A percentile compares a stretch with the other conserved stretches of the same genome.
Evolutionary conservation across 176 grass and related monocot species (phyloP).

Genomic region (Dactylis glomerata): DNA sequence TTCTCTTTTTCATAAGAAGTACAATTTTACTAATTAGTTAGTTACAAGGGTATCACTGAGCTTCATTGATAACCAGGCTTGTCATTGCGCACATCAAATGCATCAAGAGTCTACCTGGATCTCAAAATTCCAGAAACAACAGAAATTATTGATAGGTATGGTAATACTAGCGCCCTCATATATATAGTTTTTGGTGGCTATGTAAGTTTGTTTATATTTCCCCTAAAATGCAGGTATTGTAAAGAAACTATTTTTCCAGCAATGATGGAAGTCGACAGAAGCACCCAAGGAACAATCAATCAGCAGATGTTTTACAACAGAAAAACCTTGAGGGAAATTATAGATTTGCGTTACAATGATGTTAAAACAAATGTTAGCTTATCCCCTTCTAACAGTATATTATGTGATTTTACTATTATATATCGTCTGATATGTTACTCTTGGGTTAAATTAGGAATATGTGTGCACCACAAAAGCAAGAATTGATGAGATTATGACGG

Average conservation of each 20-base stretch:
- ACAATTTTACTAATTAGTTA: neutral
- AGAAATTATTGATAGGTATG: neutral
- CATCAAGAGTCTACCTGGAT: neutral
- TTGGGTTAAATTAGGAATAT: neutral
- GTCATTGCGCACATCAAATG: neutral
- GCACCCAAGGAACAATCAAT: neutral
- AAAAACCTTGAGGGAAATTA: neutral
- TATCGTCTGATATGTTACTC: neutral
- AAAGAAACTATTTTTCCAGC: neutral
- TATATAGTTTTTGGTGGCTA: neutral
- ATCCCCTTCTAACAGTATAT: neutral
- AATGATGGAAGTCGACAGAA: neutral
- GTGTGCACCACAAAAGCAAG: neutral
- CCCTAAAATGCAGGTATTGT: neutral
- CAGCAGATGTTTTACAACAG: neutral
- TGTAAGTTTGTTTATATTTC: neutral
- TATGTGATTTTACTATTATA: neutral
- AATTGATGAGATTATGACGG: neutral
- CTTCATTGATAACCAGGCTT: neutral
- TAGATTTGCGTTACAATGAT: neutral
- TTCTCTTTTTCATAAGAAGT: neutral
- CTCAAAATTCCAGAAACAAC: neutral
- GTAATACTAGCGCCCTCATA: neutral
- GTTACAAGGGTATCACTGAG: neutral
- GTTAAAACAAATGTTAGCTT: neutral